A percentile compares a stretch with the other conserved stretches of the same genome.
Evolutionary conservation across 2,329 filamentous ascomycete genomes (phyloP).

Genomic region (Moelleriella libera): DNA sequence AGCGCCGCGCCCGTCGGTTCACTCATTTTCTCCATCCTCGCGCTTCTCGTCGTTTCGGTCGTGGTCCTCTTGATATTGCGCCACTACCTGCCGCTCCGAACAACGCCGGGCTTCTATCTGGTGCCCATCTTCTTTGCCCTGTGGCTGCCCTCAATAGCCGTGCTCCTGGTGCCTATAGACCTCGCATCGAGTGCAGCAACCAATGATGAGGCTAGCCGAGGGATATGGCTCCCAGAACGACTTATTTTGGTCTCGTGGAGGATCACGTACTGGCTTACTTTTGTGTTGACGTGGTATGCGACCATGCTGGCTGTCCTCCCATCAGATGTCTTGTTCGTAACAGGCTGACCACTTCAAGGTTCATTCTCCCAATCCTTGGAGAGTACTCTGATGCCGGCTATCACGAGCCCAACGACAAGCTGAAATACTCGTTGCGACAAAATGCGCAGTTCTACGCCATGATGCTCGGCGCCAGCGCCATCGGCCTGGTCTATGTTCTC

Average conservation of each 20-base stretch:
- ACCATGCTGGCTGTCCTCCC: background rate
- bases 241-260: slow-evolving; percentile 81
- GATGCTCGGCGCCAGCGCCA: slow-evolving; percentile 52
- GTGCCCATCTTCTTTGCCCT: slow-evolving; percentile 94
- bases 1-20: slow-evolving; percentile 59
- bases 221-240: slow-evolving; percentile 74
- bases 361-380: slow-evolving; percentile 81
- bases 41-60: slow-evolving; percentile 60
- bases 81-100: slow-evolving; percentile 79
- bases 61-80: slow-evolving; percentile 74
- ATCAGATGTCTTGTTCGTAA: background rate
- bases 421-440: slow-evolving; percentile 71
- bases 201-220: slow-evolving; percentile 55
- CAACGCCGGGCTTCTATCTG: slow-evolving; percentile 78
- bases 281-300: slow-evolving; percentile 76
- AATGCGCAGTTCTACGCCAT: slow-evolving; percentile 86
- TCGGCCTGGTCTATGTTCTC: slow-evolving; percentile 74
- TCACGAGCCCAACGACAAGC: slow-evolving; percentile 65
- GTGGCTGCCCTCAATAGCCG: slow-evolving; percentile 78
- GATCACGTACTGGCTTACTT: slow-evolving; percentile 95
- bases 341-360: slow-evolving; percentile 31
- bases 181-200: slow-evolving; percentile 72
- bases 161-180: slow-evolving; percentile 89
- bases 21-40: slow-evolving; percentile 59
- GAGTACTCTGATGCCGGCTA: slow-evolving; percentile 94